A percentile compares a stretch with the other conserved stretches of the same genome.
These are phyloP conservation scores for Aspergillus nanangensis DNA, from an alignment of 495 filamentous ascomycete species.

Conservation along the genomic window DNA sequence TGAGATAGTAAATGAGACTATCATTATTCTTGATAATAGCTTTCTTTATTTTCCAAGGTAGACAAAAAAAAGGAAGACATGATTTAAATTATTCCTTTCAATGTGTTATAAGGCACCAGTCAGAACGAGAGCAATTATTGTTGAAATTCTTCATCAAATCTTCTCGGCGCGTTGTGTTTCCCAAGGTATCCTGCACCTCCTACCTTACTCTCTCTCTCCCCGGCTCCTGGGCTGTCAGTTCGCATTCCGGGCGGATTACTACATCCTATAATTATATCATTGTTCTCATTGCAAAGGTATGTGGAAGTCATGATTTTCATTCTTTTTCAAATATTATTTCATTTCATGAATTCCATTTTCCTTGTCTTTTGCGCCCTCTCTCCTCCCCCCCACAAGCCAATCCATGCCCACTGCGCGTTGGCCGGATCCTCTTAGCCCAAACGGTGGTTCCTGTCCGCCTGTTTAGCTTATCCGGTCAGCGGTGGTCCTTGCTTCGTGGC, in stretches of 20 bases:
- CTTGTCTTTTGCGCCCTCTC: not conserved
- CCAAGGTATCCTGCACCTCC: not conserved
- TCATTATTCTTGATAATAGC: too few relatives aligned
- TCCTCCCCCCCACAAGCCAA: slow-evolving; percentile 9
- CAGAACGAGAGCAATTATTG: too few relatives aligned
- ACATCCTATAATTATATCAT: too few relatives aligned
- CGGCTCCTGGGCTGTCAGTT: not conserved
- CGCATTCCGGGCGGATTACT: too few relatives aligned
- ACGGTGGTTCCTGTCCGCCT: slow-evolving; percentile 16
- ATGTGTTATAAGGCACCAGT: too few relatives aligned
- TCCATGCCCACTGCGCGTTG: slow-evolving; percentile 5
- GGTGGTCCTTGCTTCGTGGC: slow-evolving; percentile 28
- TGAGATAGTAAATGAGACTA: too few relatives aligned
- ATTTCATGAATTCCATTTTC: not conserved
- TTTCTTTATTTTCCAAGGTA: too few relatives aligned
- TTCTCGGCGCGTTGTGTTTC: not conserved
- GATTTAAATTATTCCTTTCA: too few relatives aligned
- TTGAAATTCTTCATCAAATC: not conserved
- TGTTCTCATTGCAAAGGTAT: not conserved
- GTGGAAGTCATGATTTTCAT: not conserved
- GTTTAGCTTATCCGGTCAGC: slow-evolving; percentile 15
- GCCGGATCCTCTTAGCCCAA: slow-evolving; percentile 15
- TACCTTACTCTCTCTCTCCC: not conserved
- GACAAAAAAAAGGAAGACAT: too few relatives aligned
- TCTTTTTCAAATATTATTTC: not conserved